Conservation (phyloP, 2,329 filamentous ascomycete genomes). For the Teratosphaeria nubilosa region DNA sequence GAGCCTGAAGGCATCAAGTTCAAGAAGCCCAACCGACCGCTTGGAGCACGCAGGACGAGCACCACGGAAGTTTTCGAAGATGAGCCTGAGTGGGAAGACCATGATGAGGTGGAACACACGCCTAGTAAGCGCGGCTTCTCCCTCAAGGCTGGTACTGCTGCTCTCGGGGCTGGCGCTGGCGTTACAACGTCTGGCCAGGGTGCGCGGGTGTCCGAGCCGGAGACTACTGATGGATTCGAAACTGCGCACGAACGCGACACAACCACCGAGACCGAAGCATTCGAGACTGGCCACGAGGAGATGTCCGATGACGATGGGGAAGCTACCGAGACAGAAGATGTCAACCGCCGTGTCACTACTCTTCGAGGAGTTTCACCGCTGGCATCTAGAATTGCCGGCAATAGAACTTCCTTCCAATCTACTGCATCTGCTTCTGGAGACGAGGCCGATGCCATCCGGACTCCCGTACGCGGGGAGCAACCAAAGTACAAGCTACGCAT, state of each 20-base stretch:
- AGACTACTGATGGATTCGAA: conserved; percentile 56
- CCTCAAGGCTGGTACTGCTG: conserved; percentile 21
- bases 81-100: conserved; percentile 83
- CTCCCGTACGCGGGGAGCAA: conserved; percentile 53
- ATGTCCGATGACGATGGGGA: conserved; percentile 66
- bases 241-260: conserved; percentile 66
- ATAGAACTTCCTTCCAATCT: conserved; percentile 20
- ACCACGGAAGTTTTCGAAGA: conserved; percentile 74
- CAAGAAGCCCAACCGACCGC: conserved; percentile 68
- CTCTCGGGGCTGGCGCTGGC: conserved; percentile 36
- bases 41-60: conserved; percentile 64
- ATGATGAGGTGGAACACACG: conserved; percentile 50
- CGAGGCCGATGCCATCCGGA: conserved; percentile 64
- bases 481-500: conserved; percentile 63
- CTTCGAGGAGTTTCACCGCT: conserved; percentile 17
- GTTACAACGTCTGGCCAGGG: conserved; percentile 35
- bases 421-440: conserved; percentile 53
- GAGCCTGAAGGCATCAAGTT: conserved; percentile 49
- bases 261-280: conserved; percentile 71
- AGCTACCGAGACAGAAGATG: conserved; percentile 73
- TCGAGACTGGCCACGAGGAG: conserved; percentile 82
- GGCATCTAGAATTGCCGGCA: background rate
- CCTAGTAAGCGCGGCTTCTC: conserved; percentile 38
- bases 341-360: background rate
- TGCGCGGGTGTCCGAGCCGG: conserved; percentile 36